These are phyloP conservation scores for Ophiocytium majus DNA, from an alignment of 352 stramenopile species.

Conservation along the genomic window DNA sequence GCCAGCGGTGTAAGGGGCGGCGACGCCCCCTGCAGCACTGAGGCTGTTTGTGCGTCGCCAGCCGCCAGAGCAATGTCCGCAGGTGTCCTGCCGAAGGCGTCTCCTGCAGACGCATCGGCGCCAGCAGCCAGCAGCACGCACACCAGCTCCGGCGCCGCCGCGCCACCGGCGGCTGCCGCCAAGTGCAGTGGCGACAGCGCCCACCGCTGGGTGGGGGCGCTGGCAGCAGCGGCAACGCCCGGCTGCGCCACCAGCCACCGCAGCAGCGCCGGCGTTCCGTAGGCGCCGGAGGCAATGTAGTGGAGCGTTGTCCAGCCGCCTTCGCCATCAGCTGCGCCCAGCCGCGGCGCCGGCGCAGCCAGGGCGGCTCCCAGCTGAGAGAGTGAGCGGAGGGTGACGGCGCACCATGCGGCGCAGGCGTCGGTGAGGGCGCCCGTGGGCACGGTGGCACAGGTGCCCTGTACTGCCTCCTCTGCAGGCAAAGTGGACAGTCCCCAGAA, in stretches of 20 bases:
- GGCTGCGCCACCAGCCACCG: background rate
- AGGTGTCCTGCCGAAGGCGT: background rate
- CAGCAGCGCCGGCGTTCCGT: background rate
- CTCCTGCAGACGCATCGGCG: background rate
- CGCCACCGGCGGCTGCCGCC: background rate
- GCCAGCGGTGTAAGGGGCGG: background rate
- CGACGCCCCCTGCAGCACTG: background rate
- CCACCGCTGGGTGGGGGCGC: background rate
- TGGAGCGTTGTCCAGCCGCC: constrained; percentile 14
- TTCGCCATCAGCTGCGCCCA: background rate
- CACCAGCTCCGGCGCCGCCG: background rate
- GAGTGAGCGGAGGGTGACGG: background rate
- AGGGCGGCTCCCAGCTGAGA: background rate
- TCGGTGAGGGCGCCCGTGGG: background rate
- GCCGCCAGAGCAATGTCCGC: background rate
- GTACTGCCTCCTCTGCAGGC: background rate
- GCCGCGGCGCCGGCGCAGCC: background rate
- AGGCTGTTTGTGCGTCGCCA: background rate
- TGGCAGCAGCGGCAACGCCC: background rate
- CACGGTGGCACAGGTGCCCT: background rate
- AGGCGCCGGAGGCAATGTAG: constrained; percentile 21
- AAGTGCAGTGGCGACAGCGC: constrained; percentile 15
- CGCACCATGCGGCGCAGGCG: background rate
- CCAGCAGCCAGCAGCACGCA: background rate
- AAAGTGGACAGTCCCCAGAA: constrained; percentile 11